Evolutionary conservation across 2,329 filamentous ascomycete genomes (phyloP).

Genomic region (Arthroderma sp.): DNA sequence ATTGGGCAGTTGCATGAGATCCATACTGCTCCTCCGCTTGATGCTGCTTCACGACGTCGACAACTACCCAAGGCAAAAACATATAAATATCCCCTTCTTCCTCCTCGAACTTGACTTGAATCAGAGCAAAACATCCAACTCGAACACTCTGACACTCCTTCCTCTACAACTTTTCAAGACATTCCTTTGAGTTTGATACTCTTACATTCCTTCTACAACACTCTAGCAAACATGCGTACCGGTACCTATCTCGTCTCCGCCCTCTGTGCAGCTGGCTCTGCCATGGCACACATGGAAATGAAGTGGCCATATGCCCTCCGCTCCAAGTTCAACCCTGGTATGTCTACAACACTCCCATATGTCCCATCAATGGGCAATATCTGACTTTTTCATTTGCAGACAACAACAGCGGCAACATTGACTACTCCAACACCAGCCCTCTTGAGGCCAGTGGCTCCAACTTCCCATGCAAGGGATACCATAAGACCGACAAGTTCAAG

Average conservation of each 20-base stretch:
- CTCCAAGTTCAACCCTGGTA: slow-evolving; percentile 34
- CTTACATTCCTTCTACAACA: slow-evolving; percentile 1
- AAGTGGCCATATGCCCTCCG: slow-evolving; percentile 41
- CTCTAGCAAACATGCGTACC: slow-evolving; percentile 4
- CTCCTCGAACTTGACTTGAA: not conserved
- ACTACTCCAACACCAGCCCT: slow-evolving; percentile 3
- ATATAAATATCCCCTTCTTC: not conserved
- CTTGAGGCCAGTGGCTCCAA: slow-evolving; percentile 33
- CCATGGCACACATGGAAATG: slow-evolving; percentile 42
- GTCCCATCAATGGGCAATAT: not conserved
- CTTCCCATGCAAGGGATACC: slow-evolving; percentile 65
- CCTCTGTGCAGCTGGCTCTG: slow-evolving; percentile 8
- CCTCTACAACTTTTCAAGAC: not conserved
- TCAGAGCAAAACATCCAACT: not conserved
- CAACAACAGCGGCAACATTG: not conserved
- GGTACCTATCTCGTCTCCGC: slow-evolving; percentile 5
- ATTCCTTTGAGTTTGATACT: not conserved
- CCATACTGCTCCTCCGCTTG: not conserved
- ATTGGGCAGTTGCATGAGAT: not conserved
- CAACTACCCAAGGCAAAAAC: not conserved
- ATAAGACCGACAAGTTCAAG: slow-evolving; percentile 36
- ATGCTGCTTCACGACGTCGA: not conserved
- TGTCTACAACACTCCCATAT: not conserved
- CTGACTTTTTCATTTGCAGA: not conserved
- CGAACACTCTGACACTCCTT: not conserved